Evolutionary conservation across 371 early-diverging fungal species (phyloP), one percentile per base, ranked within the genome.

Genomic region (Fennellomyces sp.): DNA sequence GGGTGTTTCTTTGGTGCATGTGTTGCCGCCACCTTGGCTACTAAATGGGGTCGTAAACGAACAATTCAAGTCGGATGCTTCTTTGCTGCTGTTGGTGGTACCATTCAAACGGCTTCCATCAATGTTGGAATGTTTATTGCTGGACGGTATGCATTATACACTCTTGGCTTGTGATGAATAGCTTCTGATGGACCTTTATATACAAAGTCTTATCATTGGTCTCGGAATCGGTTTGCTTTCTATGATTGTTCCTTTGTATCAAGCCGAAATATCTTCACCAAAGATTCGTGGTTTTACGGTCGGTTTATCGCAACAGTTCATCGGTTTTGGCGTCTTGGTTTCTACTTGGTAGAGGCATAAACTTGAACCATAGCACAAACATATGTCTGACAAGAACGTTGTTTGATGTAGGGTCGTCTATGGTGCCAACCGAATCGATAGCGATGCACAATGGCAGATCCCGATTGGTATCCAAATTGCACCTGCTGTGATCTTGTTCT

Each of bases 181-280:
- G 19, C 27, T 19, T 25, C 27, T 50, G 3, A 2, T n/a, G n/a
- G n/a, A n/a, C n/a, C n/a, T n/a, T n/a, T n/a, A n/a, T n/a, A n/a
- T 19, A 47, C 29, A 30, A 12, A 58, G 80, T 52, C 68, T 79
- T 28, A 54, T 79, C 49, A 62, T 70, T 49, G 80, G 82, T 52
- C 52, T 75, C 30, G 82, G 82, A 23, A 79, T 77, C 36, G 73
- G 67, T 29, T 56, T 73, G 50, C 68, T 68, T 52, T 68, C 76
- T 10, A 70, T 75, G 33, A 66, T 72, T 25, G 72, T 73, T 48
- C 81, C 81, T 23, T 65, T 81, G 2, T 81, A 76, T 58, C 75
- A 76, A 39, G 70, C 75, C 2, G 81, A 81, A 56, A 59, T 81
- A n/a, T 61, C 75, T 10, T 72, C 75, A 48, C 80, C 81, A 10